Base-by-base conservation (phyloP, 257 asterid species). In the Solanum appendiculatum region DNA sequence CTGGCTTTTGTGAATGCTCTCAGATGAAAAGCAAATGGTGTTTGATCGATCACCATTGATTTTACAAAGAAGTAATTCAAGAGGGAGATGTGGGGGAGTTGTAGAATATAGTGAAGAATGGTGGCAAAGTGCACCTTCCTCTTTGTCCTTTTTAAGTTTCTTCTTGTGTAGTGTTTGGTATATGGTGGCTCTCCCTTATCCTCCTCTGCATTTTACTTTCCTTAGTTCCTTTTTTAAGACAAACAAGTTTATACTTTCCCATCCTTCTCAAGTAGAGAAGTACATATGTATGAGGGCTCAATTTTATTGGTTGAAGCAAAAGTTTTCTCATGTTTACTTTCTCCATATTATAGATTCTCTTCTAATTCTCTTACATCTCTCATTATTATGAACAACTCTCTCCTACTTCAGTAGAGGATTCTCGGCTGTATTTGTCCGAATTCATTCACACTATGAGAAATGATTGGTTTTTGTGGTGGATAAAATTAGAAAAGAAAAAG, bases 1-100 rank as follows among this genome's bases (percentile, higher is more conserved):
- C 81, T 92, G 92, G 94, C 97, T 48, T 96, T 96, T 73, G 94
- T 96, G 81, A 95, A 91, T 85, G 99, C 98, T 27, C 92, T 96
- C 29, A 88, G 92, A 81, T 93, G 89, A 92, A 80, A 81, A 34
- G 29, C 68, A 48, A 48, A 48, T 80, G 68, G 68, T 46, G 85
- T 48, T 46, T 48, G 85, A 46, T 90, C 58, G 18, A 48, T 15
- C 84, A 44, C 64, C 40, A 27, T 80, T 46, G 84, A 16, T 80
- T 46, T 46, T 9, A 10, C 68, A 29, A 48, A 16, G 16, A 44
- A 46, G 84, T 46, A 80, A 46, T 80, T 27, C 64, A 80, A 80
- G 42, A 81, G 6, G 68, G 16, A 15, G 33, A 75, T 54, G 0
- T 54, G 63, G 5, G n/a, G 25, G 40, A 29, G 54, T 29, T 8